A percentile compares a stretch with the other conserved stretches of the same genome.
Evolutionary conservation across 345 rosid genomes (phyloP).

Genomic region (Euphorbia pulcherrima): DNA sequence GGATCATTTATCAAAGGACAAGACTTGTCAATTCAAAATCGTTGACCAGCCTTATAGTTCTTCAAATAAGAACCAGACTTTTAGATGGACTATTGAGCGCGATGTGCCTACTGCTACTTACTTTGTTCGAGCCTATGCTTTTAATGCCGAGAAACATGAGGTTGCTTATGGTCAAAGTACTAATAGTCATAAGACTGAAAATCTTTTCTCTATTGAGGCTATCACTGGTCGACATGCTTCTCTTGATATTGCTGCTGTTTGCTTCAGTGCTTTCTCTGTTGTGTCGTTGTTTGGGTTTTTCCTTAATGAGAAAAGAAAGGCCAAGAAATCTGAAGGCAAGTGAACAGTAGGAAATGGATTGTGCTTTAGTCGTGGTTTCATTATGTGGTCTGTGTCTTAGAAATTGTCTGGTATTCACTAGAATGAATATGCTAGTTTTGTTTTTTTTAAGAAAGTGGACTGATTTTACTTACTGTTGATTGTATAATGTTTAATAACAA

Average conservation of each 20-base stretch:
- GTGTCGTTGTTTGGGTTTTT: constrained; percentile 51
- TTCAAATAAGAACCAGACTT: constrained; percentile 26
- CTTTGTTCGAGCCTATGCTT: constrained; percentile 69
- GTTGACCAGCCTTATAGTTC: constrained; percentile 37
- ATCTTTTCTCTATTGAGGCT: constrained; percentile 40
- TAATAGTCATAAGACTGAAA: constrained; percentile 29
- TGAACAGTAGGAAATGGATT: constrained; percentile 11
- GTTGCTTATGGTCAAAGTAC: constrained; percentile 64
- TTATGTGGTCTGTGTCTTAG: not conserved
- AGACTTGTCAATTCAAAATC: constrained; percentile 51
- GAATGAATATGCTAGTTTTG: not conserved
- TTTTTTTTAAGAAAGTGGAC: not conserved
- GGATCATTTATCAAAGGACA: constrained; percentile 54
- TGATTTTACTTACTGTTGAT: not conserved
- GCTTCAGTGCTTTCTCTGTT: constrained; percentile 67
- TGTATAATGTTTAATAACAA: not conserved
- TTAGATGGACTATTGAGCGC: constrained; percentile 41
- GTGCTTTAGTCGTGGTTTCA: not conserved
- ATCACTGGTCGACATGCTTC: constrained; percentile 53
- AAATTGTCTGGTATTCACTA: not conserved
- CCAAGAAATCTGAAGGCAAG: constrained; percentile 22
- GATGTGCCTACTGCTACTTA: constrained; percentile 59
- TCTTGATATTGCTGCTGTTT: constrained; percentile 48
- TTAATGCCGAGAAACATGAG: constrained; percentile 22
- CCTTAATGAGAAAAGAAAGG: constrained; percentile 49